Evolutionary conservation across 176 grass and related monocot genomes (phyloP), one percentile per base, ranked within the genome.

Genomic region (Oryza meridionalis): DNA sequence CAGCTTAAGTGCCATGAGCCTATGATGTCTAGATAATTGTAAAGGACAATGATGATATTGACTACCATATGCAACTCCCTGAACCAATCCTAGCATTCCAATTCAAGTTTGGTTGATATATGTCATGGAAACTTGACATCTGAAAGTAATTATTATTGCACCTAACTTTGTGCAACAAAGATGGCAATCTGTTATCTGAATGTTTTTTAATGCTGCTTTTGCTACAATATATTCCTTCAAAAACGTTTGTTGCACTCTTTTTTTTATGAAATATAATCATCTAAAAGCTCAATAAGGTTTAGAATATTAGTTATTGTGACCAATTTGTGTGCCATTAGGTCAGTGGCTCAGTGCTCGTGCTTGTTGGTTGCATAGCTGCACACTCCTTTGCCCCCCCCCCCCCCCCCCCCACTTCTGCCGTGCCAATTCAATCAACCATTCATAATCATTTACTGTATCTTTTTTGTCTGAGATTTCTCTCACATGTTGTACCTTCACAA

Each of bases 61-160:
- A 37, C 45, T 75, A 74, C 69, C 59, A 68, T 44, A 43, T 53
- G 15, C 84, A 80, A 67, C 14, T 19, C 42, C 38, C 3, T 26
- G 15, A 82, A 71, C 73, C 53, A 77, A 77, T 82, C 29, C 40
- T 77, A 44, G 79, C 29, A 87, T 61, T 71, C 72, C 27, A 70
- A 27, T 77, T 73, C 79, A 77, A 49, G 65, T 64, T 76, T 72
- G 32, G 11, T 37, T 4, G 80, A 83, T 67, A 59, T 17, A 63
- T 38, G 50, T 50, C 38, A 76, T 16, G 26, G 69, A 70, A 40
- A 64, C 49, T 63, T 46, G 38, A 21, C 9, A 84, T 59, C 12
- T 24, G 67, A 88, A 83, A 79, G 19, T 14, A 26, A 47, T 26
- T 33, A 61, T 75, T 13, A 79, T 80, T 59, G 13, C 42, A 55